Conservation (phyloP, 2,329 filamentous ascomycete species). For the Fusarium sp. region DNA sequence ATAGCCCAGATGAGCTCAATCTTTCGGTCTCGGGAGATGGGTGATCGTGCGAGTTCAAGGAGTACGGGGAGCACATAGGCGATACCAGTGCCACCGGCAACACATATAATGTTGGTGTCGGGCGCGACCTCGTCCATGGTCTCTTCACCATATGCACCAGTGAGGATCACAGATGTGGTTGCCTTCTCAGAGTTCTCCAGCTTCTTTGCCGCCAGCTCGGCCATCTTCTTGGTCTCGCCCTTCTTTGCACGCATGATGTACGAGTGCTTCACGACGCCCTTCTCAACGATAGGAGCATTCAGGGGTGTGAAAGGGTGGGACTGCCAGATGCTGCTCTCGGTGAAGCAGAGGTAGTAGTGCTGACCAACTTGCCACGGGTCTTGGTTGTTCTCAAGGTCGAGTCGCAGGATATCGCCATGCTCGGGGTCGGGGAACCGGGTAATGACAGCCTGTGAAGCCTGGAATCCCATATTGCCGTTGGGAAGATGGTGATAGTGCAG, state of each 20-base stretch:
- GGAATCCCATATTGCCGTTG: constrained; percentile 61
- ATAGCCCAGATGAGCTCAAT: constrained; percentile 75
- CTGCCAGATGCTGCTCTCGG: constrained; percentile 75
- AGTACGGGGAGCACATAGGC: constrained; percentile 53
- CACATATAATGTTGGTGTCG: constrained; percentile 53
- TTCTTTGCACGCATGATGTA: constrained; percentile 68
- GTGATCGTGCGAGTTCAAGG: constrained; percentile 46
- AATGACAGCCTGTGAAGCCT: constrained; percentile 58
- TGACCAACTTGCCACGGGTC: constrained; percentile 73
- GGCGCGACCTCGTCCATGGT: constrained; percentile 55
- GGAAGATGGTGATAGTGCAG: constrained; percentile 68
- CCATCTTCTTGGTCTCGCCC: constrained; percentile 69
- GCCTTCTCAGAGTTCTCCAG: constrained; percentile 41
- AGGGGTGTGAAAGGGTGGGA: constrained; percentile 77
- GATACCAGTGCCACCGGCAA: constrained; percentile 55
- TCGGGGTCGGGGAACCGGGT: constrained; percentile 63
- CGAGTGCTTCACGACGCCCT: constrained; percentile 58
- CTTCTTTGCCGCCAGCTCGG: constrained; percentile 55
- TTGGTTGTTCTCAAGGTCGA: constrained; percentile 73
- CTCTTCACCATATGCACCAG: constrained; percentile 70
- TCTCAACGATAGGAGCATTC: constrained; percentile 58
- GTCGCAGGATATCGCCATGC: constrained; percentile 70
- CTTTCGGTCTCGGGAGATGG: constrained; percentile 59
- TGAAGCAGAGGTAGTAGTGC: constrained; percentile 78
- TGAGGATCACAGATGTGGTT: constrained; percentile 67